These are phyloP conservation scores for Fusarium sp. DNA, from an alignment of 2,329 filamentous ascomycete species.

Conservation along the genomic window DNA sequence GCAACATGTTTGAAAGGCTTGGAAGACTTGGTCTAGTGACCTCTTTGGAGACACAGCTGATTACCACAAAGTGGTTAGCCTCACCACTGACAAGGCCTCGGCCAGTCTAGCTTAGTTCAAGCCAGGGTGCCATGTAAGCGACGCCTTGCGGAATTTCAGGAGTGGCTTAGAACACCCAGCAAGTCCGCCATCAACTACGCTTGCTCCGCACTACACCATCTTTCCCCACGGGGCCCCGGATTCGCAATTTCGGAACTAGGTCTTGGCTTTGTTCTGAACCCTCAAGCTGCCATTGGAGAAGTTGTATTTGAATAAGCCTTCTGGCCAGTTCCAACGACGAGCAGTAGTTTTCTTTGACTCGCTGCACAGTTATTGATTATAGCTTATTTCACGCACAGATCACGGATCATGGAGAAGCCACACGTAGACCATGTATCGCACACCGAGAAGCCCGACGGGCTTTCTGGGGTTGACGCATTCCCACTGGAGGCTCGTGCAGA, in stretches of 20 bases:
- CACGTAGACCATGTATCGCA: slow-evolving; percentile 31
- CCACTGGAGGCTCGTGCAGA: slow-evolving; percentile 28
- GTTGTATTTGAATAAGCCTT: slow-evolving; percentile 19
- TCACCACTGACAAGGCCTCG: background rate
- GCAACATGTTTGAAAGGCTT: background rate
- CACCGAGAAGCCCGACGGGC: slow-evolving; percentile 9
- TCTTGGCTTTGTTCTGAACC: background rate
- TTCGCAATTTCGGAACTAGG: slow-evolving; percentile 33
- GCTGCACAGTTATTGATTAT: background rate
- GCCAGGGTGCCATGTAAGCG: background rate
- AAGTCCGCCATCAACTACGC: background rate
- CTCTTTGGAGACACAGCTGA: background rate
- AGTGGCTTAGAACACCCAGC: background rate
- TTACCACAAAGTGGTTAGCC: background rate
- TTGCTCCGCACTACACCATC: background rate
- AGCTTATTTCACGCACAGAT: background rate
- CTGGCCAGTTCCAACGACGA: background rate
- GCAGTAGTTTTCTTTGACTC: background rate
- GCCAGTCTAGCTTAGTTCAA: background rate
- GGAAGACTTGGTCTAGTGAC: background rate
- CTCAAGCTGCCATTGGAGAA: background rate
- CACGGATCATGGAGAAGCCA: slow-evolving; percentile 27
- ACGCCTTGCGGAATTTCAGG: background rate
- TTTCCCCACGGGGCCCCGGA: slow-evolving; percentile 21
- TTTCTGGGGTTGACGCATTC: slow-evolving; percentile 4